Evolutionary conservation across 2,329 filamentous ascomycete species (phyloP).

Genomic region (Macroventuria anomochaeta): DNA sequence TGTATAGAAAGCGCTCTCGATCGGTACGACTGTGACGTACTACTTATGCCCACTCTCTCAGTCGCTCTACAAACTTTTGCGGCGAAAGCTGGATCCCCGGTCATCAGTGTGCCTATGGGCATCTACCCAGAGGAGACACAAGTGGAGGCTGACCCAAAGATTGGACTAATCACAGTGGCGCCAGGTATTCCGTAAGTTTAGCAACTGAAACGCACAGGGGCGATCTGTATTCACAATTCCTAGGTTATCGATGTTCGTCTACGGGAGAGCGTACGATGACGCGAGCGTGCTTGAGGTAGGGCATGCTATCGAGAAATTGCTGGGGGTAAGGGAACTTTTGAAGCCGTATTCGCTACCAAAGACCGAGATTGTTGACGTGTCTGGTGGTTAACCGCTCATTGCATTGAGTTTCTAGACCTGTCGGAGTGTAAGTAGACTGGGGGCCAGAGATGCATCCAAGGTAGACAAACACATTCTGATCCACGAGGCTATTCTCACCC

Average conservation of each 20-base stretch:
- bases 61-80: conserved; percentile 50
- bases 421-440: too few species aligned
- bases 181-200: conserved; percentile 57
- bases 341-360: conserved; percentile 5
- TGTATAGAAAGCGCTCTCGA: conserved; percentile 64
- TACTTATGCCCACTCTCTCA: conserved; percentile 63
- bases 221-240: neutral
- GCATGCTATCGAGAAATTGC: conserved; percentile 6
- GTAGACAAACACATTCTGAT: too few species aligned
- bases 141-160: conserved; percentile 49
- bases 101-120: conserved; percentile 67
- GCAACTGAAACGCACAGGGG: neutral
- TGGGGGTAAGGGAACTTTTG: neutral
- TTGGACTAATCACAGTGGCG: conserved; percentile 56
- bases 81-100: conserved; percentile 56
- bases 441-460: too few species aligned
- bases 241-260: conserved; percentile 19
- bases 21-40: conserved; percentile 61
- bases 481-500: too few species aligned
- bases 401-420: neutral
- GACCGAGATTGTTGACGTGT: neutral
- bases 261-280: conserved; percentile 10
- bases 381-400: neutral
- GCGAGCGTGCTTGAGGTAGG: conserved; percentile 15
- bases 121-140: conserved; percentile 55